phyloP scores from a whole-genome alignment of 441 rosid species.

The Eruca vesicaria region DNA sequence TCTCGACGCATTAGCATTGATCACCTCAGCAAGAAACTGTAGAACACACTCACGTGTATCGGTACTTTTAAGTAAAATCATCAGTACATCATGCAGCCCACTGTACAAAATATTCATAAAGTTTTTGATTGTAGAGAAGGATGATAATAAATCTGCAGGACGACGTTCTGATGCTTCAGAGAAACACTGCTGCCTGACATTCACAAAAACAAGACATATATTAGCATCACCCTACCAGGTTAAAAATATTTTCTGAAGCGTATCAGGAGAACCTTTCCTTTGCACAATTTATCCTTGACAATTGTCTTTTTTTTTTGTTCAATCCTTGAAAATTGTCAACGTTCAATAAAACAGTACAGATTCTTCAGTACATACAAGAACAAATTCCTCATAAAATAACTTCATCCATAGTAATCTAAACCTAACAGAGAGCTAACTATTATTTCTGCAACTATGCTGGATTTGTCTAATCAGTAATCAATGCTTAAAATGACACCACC shows the following conservation, averaged over 20 bases:
- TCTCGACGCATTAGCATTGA: conserved; percentile 86
- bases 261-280: conserved; percentile 1
- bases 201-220: conserved; percentile 18
- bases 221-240: background rate
- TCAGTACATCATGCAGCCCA: conserved; percentile 72
- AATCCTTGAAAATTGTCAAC: background rate
- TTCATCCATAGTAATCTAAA: background rate
- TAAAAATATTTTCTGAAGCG: background rate
- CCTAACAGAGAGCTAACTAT: background rate
- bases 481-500: background rate
- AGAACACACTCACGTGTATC: conserved; percentile 86
- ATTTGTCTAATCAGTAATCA: background rate
- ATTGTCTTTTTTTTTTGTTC: no score
- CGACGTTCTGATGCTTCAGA: conserved; percentile 80
- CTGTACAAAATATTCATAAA: conserved; percentile 68
- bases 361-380: background rate
- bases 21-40: conserved; percentile 96
- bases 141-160: conserved; percentile 77
- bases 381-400: background rate
- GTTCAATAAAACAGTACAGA: conserved; percentile 1
- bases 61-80: conserved; percentile 60
- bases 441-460: background rate
- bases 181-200: conserved; percentile 89
- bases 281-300: background rate
- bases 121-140: conserved; percentile 79